phyloP scores from a whole-genome alignment of 306 rosid genomes.

The Pachyrhizus erosus region DNA sequence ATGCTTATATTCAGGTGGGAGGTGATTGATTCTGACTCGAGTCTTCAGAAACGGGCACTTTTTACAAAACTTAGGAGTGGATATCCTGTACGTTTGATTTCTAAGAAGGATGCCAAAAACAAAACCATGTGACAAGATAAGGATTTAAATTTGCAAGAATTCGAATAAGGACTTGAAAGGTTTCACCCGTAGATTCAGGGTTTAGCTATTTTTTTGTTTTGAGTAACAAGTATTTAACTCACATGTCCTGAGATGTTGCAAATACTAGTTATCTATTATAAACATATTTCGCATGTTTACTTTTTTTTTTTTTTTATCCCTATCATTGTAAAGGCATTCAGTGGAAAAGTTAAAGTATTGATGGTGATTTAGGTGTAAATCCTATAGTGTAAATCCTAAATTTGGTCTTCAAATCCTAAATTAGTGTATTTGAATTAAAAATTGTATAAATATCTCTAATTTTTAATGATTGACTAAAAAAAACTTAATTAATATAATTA shows the following conservation, averaged over 20 bases:
- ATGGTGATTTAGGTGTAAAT: too few species aligned
- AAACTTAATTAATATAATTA: too few species aligned
- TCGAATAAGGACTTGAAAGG: background rate
- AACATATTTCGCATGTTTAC: background rate
- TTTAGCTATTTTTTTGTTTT: background rate
- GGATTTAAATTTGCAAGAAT: background rate
- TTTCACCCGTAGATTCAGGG: background rate
- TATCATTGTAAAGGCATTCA: background rate
- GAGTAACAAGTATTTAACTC: background rate
- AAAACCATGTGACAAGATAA: constrained; percentile 11
- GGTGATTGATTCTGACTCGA: constrained; percentile 69
- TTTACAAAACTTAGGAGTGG: constrained; percentile 77
- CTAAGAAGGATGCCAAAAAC: constrained; percentile 10
- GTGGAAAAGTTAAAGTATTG: too few species aligned
- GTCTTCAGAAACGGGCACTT: constrained; percentile 77
- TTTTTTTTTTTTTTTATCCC: background rate
- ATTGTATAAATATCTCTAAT: too few species aligned
- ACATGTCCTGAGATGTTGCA: background rate
- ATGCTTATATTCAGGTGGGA: constrained; percentile 61
- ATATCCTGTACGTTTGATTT: constrained; percentile 64
- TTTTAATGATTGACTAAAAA: too few species aligned
- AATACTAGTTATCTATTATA: background rate
- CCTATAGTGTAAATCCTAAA: too few species aligned
- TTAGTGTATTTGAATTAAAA: too few species aligned
- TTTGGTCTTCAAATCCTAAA: too few species aligned